Base-by-base conservation (phyloP, 176 grass and related monocot species). In the Oryza meyeriana region DNA sequence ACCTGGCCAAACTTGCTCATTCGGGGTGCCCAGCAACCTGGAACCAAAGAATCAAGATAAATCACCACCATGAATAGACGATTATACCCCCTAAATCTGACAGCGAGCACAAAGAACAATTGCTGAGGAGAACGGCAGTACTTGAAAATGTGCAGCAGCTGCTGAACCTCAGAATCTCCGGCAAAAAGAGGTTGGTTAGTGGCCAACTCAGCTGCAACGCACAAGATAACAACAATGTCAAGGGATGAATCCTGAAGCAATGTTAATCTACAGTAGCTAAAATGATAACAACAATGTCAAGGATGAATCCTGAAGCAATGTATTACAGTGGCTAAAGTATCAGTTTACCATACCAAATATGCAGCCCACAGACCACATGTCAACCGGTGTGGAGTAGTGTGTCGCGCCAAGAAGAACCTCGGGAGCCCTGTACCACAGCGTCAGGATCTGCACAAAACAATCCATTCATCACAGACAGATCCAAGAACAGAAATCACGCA, bases 111-210 rank as follows among this genome's bases (percentile, higher is more conserved):
- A 75, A 48, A 32, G 18, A 73, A 62, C 34, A 64, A 6, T 52
- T 44, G 33, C 2, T 13, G 40, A 48, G 36, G 61, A 12, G 10
- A 2, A 14, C 8, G 13, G 52, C 18, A 72, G 79, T 83, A 91
- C 96, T 94, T 95, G 90, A 99, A 99, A 69, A 99, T 99, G 77
- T 95, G 93, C 58, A 99, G 85, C 27, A 99, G 91, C 83, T 99
- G 96, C 72, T 99, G 96, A 64, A 95, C 44, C 86, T 99, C 96
- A 12, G 96, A 99, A 61, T 99, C 96, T 20, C 93, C 90, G 17
- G 87, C 75, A 78, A 95, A 94, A 35, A 99, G 85, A 20, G 96
- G 80, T 48, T 91, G 83, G 41, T 70, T 99, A 3, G 93, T 99
- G 34, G 93, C 78, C 71, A 95, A 16, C 68, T 95, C 96, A 78